Evolutionary conservation across 129 eudicot species (phyloP), one percentile per base, ranked within the genome.

Genomic region (Ambrosia trifida): DNA sequence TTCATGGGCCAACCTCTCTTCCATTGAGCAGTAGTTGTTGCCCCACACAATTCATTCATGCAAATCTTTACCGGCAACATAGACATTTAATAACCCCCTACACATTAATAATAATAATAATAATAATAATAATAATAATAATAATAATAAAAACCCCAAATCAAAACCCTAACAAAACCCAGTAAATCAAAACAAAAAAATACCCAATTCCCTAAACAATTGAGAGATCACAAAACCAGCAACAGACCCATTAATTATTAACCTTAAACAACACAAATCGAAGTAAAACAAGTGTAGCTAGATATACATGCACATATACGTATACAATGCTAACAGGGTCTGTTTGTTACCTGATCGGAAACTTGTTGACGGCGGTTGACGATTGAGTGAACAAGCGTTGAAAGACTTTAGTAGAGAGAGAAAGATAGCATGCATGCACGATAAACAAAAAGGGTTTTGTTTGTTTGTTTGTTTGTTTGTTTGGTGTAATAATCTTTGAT

Each of bases 1-100:
- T 86, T 89, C 88, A 89, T 70, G 65, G 76, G 78, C 96, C 96
- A 89, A 16, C 92, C 96, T 64, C 74, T 84, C 87, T 86, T 89
- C 92, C 84, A 86, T 44, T 79, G 83, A 31, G 64, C 52, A 69
- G 88, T 63, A 82, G 85, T 53, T 80, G 85, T 84, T 9, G 83
- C 78, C 58, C 89, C 83, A 72, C 96, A 89, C 69, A 72, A 59
- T 32, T 78, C 87, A 54, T 89, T 89, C 92, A 89, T 84, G 87
- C 96, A 89, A 80, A 68, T 84, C 85, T 70, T 89, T 50, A 75
- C 69, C 79, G 77, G 77, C 88, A 84, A 74, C 83, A 84, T 72
- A 81, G 75, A 80, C 88, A 83, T 86, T 86, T 72, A 65, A 66
- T 69, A 24, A 56, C 24, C 35, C 62, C 30, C 35, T 4, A 58